Conservation (phyloP, 352 stramenopile species). For the Thraustochytrium striatum region DNA sequence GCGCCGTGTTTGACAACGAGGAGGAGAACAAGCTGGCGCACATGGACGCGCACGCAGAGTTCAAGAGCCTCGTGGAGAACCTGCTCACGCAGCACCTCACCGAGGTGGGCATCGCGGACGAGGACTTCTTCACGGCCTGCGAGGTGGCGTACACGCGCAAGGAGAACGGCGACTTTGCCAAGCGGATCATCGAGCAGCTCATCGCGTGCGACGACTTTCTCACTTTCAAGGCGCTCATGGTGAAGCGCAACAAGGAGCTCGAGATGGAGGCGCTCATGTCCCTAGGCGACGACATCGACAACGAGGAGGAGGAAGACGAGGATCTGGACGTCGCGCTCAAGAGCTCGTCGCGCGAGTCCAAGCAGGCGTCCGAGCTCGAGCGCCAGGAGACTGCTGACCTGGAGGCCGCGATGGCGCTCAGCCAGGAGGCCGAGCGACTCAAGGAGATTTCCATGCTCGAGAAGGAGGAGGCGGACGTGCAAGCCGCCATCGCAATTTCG, state of each 20-base stretch:
- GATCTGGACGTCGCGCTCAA: slow-evolving; percentile 12
- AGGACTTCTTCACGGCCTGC: slow-evolving; percentile 74
- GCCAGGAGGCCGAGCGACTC: slow-evolving; percentile 35
- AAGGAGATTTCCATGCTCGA: slow-evolving; percentile 25
- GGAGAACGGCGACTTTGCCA: slow-evolving; percentile 64
- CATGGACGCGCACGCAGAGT: slow-evolving; percentile 73
- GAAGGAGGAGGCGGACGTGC: slow-evolving; percentile 68
- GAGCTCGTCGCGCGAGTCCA: slow-evolving; percentile 36
- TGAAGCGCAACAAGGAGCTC: slow-evolving; percentile 81
- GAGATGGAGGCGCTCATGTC: slow-evolving; percentile 78
- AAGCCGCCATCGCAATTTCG: slow-evolving; percentile 69
- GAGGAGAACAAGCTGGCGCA: slow-evolving; percentile 84
- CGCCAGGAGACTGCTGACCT: slow-evolving; percentile 43
- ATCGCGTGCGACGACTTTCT: slow-evolving; percentile 81
- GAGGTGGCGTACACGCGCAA: slow-evolving; percentile 59
- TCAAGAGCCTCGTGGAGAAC: slow-evolving; percentile 64
- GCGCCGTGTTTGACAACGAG: slow-evolving; percentile 73
- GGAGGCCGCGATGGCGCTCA: slow-evolving; percentile 55
- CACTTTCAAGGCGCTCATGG: slow-evolving; percentile 85
- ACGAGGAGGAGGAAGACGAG: slow-evolving; percentile 72
- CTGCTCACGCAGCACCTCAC: slow-evolving; percentile 71
- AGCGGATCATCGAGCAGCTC: slow-evolving; percentile 75
- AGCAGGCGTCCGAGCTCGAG: slow-evolving; percentile 49
- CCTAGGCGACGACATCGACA: slow-evolving; percentile 68
- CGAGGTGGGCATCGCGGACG: slow-evolving; percentile 72